Evolutionary conservation across 192 early-diverging fungal species (phyloP).

Genomic region (Borealophlyctis nickersoniae): DNA sequence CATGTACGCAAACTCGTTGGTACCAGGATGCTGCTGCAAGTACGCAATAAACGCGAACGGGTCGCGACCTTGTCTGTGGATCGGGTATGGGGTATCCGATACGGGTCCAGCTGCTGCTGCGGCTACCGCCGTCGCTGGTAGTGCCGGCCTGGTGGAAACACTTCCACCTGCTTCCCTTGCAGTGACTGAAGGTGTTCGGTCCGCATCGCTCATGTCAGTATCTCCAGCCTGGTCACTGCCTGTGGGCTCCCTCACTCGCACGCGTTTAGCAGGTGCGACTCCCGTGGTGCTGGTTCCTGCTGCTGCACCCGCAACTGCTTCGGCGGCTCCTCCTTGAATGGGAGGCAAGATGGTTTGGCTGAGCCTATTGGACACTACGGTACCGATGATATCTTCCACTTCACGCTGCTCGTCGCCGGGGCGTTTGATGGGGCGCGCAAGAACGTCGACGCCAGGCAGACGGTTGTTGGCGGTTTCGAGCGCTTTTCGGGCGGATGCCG

Average conservation of each 20-base stretch:
- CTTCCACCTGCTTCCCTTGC: background rate
- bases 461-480: conserved; percentile 2
- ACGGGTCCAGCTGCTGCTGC: background rate
- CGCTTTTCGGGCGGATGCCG: conserved; percentile 12
- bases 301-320: background rate
- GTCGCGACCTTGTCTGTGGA: conserved; percentile 5
- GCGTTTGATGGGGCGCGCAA: background rate
- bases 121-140: background rate
- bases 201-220: background rate
- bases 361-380: background rate
- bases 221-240: conserved; percentile 1
- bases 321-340: background rate
- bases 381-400: background rate
- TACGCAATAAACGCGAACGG: conserved; percentile 46
- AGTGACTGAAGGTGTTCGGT: conserved; percentile 10
- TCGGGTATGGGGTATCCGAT: background rate
- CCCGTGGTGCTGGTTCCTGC: too few species aligned
- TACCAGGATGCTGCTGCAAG: conserved; percentile 27
- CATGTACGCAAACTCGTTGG: conserved; percentile 50
- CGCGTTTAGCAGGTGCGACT: background rate
- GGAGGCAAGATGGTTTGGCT: background rate
- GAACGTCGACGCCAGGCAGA: background rate
- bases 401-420: background rate
- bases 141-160: background rate
- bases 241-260: too few species aligned